A percentile compares a stretch with the other conserved stretches of the same genome.
Evolutionary conservation across 129 eudicot species (phyloP).

Genomic region (Saussurea involucrata): DNA sequence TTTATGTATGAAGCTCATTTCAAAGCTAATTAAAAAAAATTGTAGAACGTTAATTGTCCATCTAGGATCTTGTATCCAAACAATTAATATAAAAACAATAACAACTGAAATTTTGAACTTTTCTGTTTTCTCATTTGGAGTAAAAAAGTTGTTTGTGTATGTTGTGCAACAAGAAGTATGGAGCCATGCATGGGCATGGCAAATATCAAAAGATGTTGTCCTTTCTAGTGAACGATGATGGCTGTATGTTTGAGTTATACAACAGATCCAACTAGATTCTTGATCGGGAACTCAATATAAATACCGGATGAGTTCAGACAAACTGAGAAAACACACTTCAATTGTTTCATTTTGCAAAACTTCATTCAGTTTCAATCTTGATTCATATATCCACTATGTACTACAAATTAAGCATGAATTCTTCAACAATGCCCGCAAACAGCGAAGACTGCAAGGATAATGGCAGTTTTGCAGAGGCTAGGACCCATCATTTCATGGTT

Average conservation of each 20-base stretch:
- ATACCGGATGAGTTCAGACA: too few relatives aligned
- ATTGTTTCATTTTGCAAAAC: too few relatives aligned
- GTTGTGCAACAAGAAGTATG: not conserved
- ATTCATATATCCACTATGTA: not conserved
- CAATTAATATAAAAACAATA: too few relatives aligned
- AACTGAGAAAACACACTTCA: too few relatives aligned
- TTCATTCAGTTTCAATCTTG: too few relatives aligned
- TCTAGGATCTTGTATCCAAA: not conserved
- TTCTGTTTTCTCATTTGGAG: not conserved
- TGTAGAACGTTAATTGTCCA: not conserved
- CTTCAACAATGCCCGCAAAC: not conserved
- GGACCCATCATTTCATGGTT: conserved; percentile 22
- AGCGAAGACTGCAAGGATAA: not conserved
- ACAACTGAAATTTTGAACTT: not conserved
- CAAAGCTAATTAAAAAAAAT: not conserved
- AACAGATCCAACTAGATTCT: too few relatives aligned
- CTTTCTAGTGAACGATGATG: too few relatives aligned
- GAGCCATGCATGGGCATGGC: not conserved
- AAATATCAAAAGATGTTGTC: not conserved
- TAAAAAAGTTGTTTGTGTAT: not conserved
- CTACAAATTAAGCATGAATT: not conserved
- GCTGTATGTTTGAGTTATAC: too few relatives aligned
- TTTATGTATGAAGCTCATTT: not conserved
- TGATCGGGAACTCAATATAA: too few relatives aligned
- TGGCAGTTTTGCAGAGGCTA: conserved; percentile 21